Percentiles rank a stretch among this genome's conserved stretches.
phyloP scores from a whole-genome alignment of 306 rosid species.

The Quercus gilva region DNA sequence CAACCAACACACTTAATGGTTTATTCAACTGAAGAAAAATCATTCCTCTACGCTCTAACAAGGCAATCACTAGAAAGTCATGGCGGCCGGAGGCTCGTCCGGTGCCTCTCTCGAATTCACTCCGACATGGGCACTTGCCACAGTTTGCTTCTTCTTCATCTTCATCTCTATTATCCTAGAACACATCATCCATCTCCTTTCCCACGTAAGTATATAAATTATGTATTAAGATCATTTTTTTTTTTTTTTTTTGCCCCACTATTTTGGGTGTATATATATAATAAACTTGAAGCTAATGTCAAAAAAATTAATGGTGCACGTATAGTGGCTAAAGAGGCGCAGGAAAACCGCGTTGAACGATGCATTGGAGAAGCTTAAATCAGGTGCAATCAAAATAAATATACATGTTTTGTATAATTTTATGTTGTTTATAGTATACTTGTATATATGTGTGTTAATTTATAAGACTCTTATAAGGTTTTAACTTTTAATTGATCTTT shows the following conservation, averaged over 20 bases:
- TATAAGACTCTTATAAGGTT: not conserved
- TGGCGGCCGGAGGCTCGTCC: conserved; percentile 20
- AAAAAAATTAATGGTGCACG: not conserved
- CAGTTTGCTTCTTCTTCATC: conserved; percentile 35
- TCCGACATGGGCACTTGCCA: conserved; percentile 43
- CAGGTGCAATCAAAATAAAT: conserved; percentile 19
- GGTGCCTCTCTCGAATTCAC: conserved; percentile 19
- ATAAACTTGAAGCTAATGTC: not conserved
- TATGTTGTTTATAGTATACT: not conserved
- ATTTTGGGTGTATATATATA: not conserved
- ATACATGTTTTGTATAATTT: not conserved
- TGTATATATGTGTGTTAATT: no score
- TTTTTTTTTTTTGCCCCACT: not conserved
- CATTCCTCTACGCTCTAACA: not conserved
- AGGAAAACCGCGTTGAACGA: conserved; percentile 26
- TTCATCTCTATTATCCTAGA: conserved; percentile 25
- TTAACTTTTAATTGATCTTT: not conserved
- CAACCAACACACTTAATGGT: not conserved
- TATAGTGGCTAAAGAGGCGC: conserved; percentile 27
- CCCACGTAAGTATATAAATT: conserved; percentile 1
- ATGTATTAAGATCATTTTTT: not conserved
- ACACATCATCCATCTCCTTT: conserved; percentile 20
- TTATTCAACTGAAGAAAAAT: not conserved
- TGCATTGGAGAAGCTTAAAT: conserved; percentile 34
- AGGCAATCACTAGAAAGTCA: not conserved